A percentile compares a stretch with the other conserved stretches of the same genome.
Evolutionary conservation across 2,329 filamentous ascomycete genomes (phyloP).

Genomic region (Dothideomycetidae sp.): DNA sequence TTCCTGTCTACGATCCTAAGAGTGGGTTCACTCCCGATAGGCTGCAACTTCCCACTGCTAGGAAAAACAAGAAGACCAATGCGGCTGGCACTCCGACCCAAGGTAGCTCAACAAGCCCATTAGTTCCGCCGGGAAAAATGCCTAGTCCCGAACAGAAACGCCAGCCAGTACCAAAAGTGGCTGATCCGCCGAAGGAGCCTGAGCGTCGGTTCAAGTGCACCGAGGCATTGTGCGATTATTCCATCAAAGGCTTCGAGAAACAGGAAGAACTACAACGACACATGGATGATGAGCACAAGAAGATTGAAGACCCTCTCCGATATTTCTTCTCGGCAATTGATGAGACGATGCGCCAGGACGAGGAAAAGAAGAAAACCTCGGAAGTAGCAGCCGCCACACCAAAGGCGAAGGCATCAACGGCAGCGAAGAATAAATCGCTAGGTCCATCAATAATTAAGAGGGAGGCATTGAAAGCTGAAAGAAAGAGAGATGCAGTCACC

Average conservation of each 20-base stretch:
- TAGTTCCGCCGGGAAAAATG: conserved; percentile 22
- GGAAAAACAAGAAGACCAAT: conserved; percentile 40
- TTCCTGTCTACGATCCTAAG: conserved; percentile 41
- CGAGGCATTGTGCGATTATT: conserved; percentile 35
- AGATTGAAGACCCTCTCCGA: conserved; percentile 40
- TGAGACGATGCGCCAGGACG: conserved; percentile 34
- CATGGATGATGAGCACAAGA: conserved; percentile 37
- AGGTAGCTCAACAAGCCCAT: conserved; percentile 24
- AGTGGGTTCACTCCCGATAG: conserved; percentile 41
- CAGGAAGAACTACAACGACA: conserved; percentile 42
- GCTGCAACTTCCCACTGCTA: conserved; percentile 40
- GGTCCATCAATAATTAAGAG: conserved; percentile 18
- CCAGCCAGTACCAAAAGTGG: conserved; percentile 21
- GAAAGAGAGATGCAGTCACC: conserved; percentile 25
- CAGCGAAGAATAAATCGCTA: conserved; percentile 14
- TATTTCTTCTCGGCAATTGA: conserved; percentile 41
- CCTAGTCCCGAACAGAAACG: conserved; percentile 34
- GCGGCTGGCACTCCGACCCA: conserved; percentile 23
- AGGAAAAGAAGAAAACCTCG: conserved; percentile 27
- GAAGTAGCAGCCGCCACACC: conserved; percentile 16
- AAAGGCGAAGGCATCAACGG: conserved; percentile 3
- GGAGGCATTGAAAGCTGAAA: conserved; percentile 15
- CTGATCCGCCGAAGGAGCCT: conserved; percentile 29
- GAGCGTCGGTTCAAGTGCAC: conserved; percentile 39
- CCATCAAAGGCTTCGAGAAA: conserved; percentile 40